phyloP scores from a whole-genome alignment of 164 flowering plant genomes.

The Macadamia tetraphylla region DNA sequence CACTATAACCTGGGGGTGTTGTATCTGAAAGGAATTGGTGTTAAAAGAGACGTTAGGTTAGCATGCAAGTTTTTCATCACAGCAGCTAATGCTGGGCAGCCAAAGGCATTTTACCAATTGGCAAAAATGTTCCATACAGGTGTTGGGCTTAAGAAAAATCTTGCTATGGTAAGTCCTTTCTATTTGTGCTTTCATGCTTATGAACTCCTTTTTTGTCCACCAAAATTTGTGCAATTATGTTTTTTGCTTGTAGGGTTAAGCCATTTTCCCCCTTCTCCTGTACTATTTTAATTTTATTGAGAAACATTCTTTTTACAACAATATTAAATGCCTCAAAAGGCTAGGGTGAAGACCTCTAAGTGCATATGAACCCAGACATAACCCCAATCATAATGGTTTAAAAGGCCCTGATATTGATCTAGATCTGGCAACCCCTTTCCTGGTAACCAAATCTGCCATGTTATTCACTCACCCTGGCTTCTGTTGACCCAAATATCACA shows the following conservation, averaged over 20 bases:
- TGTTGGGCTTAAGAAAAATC: slow-evolving; percentile 78
- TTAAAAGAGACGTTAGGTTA: slow-evolving; percentile 58
- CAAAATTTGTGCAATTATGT: background rate
- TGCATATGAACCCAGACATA: no score
- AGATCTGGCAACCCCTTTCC: no score
- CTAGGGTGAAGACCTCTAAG: no score
- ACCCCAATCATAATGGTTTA: no score
- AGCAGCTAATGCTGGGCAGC: slow-evolving; percentile 89
- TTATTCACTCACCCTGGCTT: no score
- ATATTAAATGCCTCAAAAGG: no score
- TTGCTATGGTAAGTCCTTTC: slow-evolving; percentile 52
- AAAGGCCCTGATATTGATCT: no score
- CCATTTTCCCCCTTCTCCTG: no score
- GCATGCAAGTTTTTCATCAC: slow-evolving; percentile 58
- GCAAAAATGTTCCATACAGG: slow-evolving; percentile 98
- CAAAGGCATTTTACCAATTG: slow-evolving; percentile 93
- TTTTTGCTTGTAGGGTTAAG: background rate
- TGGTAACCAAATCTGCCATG: no score
- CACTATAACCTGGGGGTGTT: slow-evolving; percentile 93
- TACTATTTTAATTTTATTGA: no score
- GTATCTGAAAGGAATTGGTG: slow-evolving; percentile 92
- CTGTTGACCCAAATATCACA: no score
- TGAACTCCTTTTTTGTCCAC: background rate
- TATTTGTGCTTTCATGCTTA: slow-evolving; percentile 2
- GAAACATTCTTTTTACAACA: no score